A percentile compares a stretch with the other conserved stretches of the same genome.
These are phyloP conservation scores for Chrysoporthe austroafricana DNA, from an alignment of 2,329 filamentous ascomycete genomes.

Conservation along the genomic window DNA sequence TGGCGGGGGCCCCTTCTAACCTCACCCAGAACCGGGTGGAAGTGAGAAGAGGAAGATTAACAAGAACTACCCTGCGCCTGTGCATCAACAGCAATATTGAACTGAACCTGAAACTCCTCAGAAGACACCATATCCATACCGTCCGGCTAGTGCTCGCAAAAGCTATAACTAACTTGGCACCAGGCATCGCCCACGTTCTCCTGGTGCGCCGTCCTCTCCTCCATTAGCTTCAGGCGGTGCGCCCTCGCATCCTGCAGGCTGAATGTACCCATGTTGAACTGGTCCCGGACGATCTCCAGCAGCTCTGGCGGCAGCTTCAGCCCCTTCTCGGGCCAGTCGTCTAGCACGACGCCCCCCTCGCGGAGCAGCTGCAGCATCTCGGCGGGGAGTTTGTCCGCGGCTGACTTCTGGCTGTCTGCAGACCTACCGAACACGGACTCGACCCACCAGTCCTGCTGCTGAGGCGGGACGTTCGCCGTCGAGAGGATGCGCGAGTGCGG, in stretches of 20 bases:
- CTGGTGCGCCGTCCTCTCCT: constrained; percentile 14
- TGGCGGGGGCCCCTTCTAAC: neutral
- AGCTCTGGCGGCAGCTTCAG: constrained; percentile 25
- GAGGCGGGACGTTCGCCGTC: constrained; percentile 50
- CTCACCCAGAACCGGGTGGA: neutral
- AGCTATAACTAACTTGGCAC: neutral
- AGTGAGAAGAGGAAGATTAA: neutral
- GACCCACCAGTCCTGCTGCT: constrained; percentile 47
- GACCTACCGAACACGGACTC: constrained; percentile 28
- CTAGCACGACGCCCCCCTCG: constrained; percentile 13
- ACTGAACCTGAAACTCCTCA: neutral
- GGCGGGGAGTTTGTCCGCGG: constrained; percentile 22
- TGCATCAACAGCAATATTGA: neutral
- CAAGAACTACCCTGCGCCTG: neutral
- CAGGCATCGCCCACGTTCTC: neutral
- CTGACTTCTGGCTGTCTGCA: neutral
- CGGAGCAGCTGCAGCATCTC: constrained; percentile 27
- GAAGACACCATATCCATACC: neutral
- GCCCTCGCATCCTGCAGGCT: constrained; percentile 26
- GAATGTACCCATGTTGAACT: constrained; percentile 12
- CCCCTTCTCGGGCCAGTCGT: neutral
- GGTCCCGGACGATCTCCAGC: constrained; percentile 14
- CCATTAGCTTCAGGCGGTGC: constrained; percentile 29
- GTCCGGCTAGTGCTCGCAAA: constrained; percentile 14
- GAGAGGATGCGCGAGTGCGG: constrained; percentile 51